Base-by-base conservation (phyloP, 2,329 filamentous ascomycete species). In the Rugonectria rugulosa region DNA sequence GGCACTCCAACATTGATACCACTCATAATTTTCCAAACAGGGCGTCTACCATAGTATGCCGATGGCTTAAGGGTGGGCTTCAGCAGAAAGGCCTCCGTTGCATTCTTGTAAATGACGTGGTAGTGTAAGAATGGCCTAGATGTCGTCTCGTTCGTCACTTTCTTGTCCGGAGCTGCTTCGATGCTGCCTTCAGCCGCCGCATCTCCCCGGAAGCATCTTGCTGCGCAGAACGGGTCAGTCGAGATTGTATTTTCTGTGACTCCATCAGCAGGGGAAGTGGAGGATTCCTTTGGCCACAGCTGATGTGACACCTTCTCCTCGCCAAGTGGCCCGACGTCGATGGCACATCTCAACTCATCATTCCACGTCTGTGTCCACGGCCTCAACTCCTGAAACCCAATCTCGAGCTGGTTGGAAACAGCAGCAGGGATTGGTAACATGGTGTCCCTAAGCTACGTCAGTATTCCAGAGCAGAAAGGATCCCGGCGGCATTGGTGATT, bases 311-410 rank as follows among this genome's bases (percentile, higher is more conserved):
- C 88, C 72, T 98, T 98, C 75, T 95, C 89, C 73, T 99, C 95
- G 1, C 94, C 95, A 9, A 89, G 80, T 1, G 94, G 88, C 1
- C 95, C 95, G 53, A 97, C 91, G 45, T 97, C 91, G 6, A 97
- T 81, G 5, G 95, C 96, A 72, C 92, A 96, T 61, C 89, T 87
- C 7, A 99, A 78, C 73, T 99, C 94, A 68, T 97, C 93, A 47
- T 83, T 84, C 92, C 95, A 99, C 1, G 94, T 97, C 65, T 95
- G 86, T 2, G 90, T 92, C 88, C 94, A 97, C 0, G 92, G 91
- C 49, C 87, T 88, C 45, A 98, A 79, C 67, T 96, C 91, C 52
- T 89, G 79, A 70, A 96, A 99, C 6, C 94, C 93, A n/a, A 87
- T 84, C 72, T 99, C 95, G 1, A 99, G 81, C 72, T 93, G 92